phyloP scores from a whole-genome alignment of 2,329 filamentous ascomycete species.

The Xylariomycetidae sp. region DNA sequence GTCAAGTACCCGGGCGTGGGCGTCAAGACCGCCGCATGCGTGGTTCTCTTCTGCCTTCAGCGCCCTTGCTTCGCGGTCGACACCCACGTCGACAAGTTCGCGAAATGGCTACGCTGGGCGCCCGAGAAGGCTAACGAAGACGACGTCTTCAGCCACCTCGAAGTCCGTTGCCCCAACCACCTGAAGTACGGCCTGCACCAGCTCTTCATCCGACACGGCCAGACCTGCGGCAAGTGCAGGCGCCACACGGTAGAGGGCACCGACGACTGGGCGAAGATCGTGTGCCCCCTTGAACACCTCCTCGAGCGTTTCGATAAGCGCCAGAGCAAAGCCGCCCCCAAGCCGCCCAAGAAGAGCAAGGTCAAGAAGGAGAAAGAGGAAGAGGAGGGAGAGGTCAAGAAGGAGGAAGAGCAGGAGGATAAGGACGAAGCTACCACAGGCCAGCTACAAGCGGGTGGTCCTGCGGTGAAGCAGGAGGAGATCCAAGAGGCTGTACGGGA shows the following conservation, averaged over 20 bases:
- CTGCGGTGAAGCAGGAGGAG: not conserved
- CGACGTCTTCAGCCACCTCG: constrained; percentile 46
- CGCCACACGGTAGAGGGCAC: constrained; percentile 50
- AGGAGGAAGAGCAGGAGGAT: constrained; percentile 1
- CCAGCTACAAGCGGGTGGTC: not conserved
- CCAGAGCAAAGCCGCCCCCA: constrained; percentile 14
- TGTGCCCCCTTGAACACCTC: constrained; percentile 37
- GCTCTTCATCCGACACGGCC: constrained; percentile 48
- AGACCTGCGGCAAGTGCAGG: constrained; percentile 41
- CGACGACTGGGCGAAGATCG: constrained; percentile 53
- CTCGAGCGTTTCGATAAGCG: constrained; percentile 29
- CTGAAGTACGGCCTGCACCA: constrained; percentile 52
- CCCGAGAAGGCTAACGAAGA: constrained; percentile 43
- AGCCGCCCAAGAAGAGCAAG: constrained; percentile 7
- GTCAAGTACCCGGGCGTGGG: constrained; percentile 47
- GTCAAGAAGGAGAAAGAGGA: constrained; percentile 4
- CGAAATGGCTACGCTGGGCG: constrained; percentile 48
- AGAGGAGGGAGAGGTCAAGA: constrained; percentile 5
- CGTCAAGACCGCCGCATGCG: constrained; percentile 51
- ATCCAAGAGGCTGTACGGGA: not conserved
- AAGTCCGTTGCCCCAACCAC: constrained; percentile 43
- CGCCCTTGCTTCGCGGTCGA: constrained; percentile 51
- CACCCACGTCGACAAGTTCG: constrained; percentile 49
- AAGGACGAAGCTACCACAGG: constrained; percentile 2
- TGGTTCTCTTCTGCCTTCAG: constrained; percentile 49